Base-by-base conservation (phyloP, 176 grass and related monocot species). In the Carex scoparia region DNA sequence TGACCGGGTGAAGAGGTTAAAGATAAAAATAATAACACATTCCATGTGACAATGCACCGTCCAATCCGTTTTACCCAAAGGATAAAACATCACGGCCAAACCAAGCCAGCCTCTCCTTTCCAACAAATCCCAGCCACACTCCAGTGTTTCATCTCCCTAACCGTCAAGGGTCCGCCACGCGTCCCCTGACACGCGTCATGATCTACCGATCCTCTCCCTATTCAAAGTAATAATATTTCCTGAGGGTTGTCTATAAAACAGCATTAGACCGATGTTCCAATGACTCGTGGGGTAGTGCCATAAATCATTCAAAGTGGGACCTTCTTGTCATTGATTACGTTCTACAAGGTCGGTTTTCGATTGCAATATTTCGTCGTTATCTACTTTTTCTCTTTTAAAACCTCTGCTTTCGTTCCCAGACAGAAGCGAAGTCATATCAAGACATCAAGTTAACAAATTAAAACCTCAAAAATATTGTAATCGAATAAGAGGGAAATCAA, bases 111-210 rank as follows among this genome's bases (percentile, higher is more conserved):
- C 81, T 53, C 81, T 83, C 61, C 14, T 31, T 83, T 18, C 61
- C 61, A 69, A 83, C 61, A 0, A 68, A 83, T 66, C 28, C 28
- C 42, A 83, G n/a, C 81, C 81, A 31, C 81, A 83, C 81, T 63
- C 64, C 38, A 32, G 23, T 31, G 51, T 54, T 30, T 10, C 4
- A 1, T 64, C 40, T 49, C 61, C 80, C 63, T 19, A 48, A 71
- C 81, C 62, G 80, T 82, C 27, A 16, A 38, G 14, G 0, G 59
- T n/a, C 12, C 42, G 61, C 61, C 81, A 83, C 81, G 81, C 46
- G 80, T 68, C 80, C 80, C 4, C 4, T 14, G 16, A 10, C 62
- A 82, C 80, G 60, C 16, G 80, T 82, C 80, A 9, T 3, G 2
- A 81, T 42, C 55, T 40, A 40, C 38, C 38, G 38, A 40, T 4